Evolutionary conservation across 768 basidiomycete genomes (phyloP).

Genomic region (Wakefieldia striispora): DNA sequence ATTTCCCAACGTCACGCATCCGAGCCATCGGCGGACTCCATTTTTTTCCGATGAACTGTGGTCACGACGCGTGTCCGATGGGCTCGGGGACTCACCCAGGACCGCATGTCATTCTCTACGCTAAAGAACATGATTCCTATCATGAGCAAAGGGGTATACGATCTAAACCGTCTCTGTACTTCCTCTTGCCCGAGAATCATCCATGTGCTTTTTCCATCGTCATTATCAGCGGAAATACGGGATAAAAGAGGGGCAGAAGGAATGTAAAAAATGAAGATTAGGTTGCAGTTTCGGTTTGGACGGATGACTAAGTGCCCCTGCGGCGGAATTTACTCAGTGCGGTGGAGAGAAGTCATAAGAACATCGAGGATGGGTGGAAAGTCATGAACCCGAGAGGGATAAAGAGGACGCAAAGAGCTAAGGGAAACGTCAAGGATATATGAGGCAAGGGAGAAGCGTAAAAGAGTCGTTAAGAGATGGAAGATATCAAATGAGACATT

Average conservation of each 20-base stretch:
- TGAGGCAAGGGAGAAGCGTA: constrained; percentile 32
- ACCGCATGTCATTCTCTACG: constrained; percentile 7
- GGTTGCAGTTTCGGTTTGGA: constrained; percentile 25
- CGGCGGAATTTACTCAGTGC: constrained; percentile 29
- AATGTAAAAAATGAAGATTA: constrained; percentile 20
- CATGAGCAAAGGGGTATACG: constrained; percentile 20
- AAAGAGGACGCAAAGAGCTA: constrained; percentile 21
- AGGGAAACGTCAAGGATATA: constrained; percentile 35
- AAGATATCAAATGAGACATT: constrained; percentile 31
- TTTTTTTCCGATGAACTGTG: too few species aligned
- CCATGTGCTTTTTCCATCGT: constrained; percentile 8
- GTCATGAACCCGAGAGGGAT: constrained; percentile 21
- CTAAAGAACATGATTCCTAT: constrained; percentile 17
- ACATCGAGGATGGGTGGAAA: constrained; percentile 27
- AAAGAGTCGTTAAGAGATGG: constrained; percentile 35
- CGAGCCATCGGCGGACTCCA: too few species aligned
- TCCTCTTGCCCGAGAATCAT: constrained; percentile 19
- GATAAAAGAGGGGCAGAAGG: constrained; percentile 4
- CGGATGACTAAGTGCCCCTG: constrained; percentile 21
- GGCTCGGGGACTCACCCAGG: constrained; percentile 10
- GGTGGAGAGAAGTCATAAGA: constrained; percentile 13
- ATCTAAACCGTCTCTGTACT: constrained; percentile 19
- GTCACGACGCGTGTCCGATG: neutral
- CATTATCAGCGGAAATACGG: constrained; percentile 8
- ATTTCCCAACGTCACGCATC: neutral